These are phyloP conservation scores for Calonectria henricotiae DNA, from an alignment of 2,329 filamentous ascomycete genomes.

Conservation along the genomic window DNA sequence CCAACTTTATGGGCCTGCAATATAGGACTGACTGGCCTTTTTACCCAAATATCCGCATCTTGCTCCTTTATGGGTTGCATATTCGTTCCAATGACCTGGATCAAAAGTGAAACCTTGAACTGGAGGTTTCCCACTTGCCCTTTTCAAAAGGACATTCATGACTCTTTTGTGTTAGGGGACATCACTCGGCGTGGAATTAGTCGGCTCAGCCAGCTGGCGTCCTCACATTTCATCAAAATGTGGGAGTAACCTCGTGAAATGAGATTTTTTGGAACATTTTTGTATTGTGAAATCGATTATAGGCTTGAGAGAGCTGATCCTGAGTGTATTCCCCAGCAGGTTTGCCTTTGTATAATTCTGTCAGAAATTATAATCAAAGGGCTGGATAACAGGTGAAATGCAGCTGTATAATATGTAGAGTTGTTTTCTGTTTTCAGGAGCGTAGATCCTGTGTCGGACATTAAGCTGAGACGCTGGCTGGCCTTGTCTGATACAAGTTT, in stretches of 20 bases:
- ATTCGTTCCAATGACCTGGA: neutral
- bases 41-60: neutral
- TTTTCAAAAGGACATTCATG: constrained; percentile 4
- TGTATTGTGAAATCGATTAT: neutral
- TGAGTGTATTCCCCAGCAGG: neutral
- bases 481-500: neutral
- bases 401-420: neutral
- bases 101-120: neutral
- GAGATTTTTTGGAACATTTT: neutral
- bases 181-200: too few species aligned
- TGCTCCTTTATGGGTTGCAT: neutral
- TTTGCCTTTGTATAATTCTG: neutral
- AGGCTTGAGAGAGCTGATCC: neutral
- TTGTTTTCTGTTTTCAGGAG: neutral
- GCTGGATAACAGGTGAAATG: neutral
- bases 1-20: neutral
- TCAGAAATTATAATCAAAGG: neutral
- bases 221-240: neutral
- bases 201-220: neutral
- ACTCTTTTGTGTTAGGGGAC: constrained; percentile 6
- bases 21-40: neutral
- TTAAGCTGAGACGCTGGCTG: constrained; percentile 1
- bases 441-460: neutral
- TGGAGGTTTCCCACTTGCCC: neutral
- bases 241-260: neutral